Conservation (phyloP, 768 basidiomycete genomes). For the Leccinum rimulosum region DNA sequence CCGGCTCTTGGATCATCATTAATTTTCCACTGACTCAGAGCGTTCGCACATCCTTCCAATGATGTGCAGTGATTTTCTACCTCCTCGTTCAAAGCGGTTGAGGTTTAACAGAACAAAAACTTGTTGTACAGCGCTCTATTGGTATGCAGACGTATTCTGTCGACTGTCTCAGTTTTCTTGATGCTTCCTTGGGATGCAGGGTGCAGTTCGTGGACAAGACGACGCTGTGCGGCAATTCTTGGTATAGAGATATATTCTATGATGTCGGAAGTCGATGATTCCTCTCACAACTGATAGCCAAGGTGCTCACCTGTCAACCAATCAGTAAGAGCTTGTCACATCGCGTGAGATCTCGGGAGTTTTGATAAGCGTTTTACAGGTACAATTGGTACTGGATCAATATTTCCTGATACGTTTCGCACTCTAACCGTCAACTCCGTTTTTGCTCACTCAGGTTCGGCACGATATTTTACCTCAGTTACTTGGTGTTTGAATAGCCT, state of each 20-base stretch:
- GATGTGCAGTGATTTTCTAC: constrained; percentile 60
- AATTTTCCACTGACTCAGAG: neutral
- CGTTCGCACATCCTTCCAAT: constrained; percentile 56
- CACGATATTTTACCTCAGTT: constrained; percentile 72
- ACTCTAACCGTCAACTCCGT: neutral
- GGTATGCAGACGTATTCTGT: constrained; percentile 31
- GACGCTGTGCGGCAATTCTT: constrained; percentile 65
- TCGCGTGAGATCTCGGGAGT: neutral
- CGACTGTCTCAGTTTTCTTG: neutral
- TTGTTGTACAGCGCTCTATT: constrained; percentile 47
- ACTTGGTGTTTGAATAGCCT: constrained; percentile 70
- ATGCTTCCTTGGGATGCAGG: constrained; percentile 34
- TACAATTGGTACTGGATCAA: constrained; percentile 58
- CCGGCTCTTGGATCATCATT: neutral
- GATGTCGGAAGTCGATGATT: neutral
- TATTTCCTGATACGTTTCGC: neutral
- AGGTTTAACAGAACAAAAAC: neutral
- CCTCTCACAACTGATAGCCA: constrained; percentile 37
- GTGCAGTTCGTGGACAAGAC: constrained; percentile 80
- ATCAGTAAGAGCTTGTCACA: constrained; percentile 47
- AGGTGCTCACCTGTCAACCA: constrained; percentile 59
- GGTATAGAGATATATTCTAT: constrained; percentile 47
- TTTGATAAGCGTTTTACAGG: constrained; percentile 31
- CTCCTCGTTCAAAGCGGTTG: neutral
- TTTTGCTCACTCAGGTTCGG: constrained; percentile 51